Base-by-base conservation (phyloP, 768 basidiomycete species). In the Boletus sensibilis region DNA sequence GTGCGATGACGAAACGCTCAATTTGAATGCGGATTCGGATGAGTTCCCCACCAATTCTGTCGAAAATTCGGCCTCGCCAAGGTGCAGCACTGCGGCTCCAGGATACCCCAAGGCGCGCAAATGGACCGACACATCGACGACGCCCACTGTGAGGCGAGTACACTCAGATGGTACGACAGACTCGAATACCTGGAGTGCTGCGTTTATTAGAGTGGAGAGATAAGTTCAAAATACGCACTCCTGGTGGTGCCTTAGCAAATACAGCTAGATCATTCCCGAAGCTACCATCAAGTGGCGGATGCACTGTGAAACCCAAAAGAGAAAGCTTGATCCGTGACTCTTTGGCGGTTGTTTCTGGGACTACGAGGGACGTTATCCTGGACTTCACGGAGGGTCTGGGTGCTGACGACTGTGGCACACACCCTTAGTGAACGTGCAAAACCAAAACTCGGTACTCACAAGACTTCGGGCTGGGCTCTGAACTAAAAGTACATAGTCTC, bases 81-180 rank as follows among this genome's bases (percentile, higher is more conserved):
- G 61, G 58, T 90, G 78, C 1, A 87, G 50, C 6, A 91, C 80
- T n/a, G 90, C 58, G 3, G 85, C 82, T 18, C 93, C 91, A 2
- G 80, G 76, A 62, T 87, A 74, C 0, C 68, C 79, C 1, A 82
- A 81, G 1, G 87, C 81, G 21, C 82, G 74, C 1, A 82, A 56
- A 48, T 85, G 84, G 12, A 91, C 63, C 0, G 91, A 89, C 11
- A 85, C 81, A 63, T 94, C 88, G 18, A 75, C 56, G 21, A 94
- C 64, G 59, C 79, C 82, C 34, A 95, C 57, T n/a, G 79, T 75
- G 25, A 98, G 72, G 12, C 78, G 76, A 7, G 94, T 98, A 41
- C 88, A 75, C 68, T 98, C 97, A 53, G 81, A 93, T 1, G 97
- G 97, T 16, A 94, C 84, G 13, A 97, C 94, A 23, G 92, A 82